Evolutionary conservation across 2,329 filamentous ascomycete genomes (phyloP).

Genomic region (Ilyonectria destructans): DNA sequence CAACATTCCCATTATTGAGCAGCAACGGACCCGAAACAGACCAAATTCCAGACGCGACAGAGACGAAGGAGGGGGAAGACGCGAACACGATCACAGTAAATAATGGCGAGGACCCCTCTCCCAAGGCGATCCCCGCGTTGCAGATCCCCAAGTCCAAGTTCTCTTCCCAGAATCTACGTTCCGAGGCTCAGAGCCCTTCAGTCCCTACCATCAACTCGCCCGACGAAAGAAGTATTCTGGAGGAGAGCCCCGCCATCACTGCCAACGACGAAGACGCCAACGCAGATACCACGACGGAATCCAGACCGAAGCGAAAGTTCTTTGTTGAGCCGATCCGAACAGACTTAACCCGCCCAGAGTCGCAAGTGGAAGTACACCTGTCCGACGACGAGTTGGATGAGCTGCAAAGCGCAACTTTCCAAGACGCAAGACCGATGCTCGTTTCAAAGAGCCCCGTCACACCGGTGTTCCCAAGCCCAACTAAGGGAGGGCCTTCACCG

Average conservation of each 20-base stretch:
- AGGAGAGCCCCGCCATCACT: constrained; percentile 33
- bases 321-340: constrained; percentile 72
- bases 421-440: constrained; percentile 86
- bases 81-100: constrained; percentile 27
- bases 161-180: constrained; percentile 50
- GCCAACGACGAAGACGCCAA: constrained; percentile 17
- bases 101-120: constrained; percentile 38
- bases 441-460: constrained; percentile 89
- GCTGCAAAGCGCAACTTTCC: constrained; percentile 83
- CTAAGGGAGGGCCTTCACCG: constrained; percentile 47
- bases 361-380: constrained; percentile 62
- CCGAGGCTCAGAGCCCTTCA: constrained; percentile 40
- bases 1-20: constrained; percentile 23
- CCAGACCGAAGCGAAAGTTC: constrained; percentile 51
- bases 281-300: constrained; percentile 35
- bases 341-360: constrained; percentile 52
- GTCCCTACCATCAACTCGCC: constrained; percentile 32
- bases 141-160: constrained; percentile 47
- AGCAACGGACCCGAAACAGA: constrained; percentile 36
- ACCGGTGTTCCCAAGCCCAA: constrained; percentile 68
- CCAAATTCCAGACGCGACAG: constrained; percentile 36
- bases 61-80: constrained; percentile 31
- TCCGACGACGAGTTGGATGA: constrained; percentile 90
- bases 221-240: constrained; percentile 2
- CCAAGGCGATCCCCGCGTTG: constrained; percentile 35